Percentiles rank a stretch among this genome's conserved stretches.
phyloP scores from a whole-genome alignment of 1,284 basidiomycete genomes.

The Naganishia cerealis region DNA sequence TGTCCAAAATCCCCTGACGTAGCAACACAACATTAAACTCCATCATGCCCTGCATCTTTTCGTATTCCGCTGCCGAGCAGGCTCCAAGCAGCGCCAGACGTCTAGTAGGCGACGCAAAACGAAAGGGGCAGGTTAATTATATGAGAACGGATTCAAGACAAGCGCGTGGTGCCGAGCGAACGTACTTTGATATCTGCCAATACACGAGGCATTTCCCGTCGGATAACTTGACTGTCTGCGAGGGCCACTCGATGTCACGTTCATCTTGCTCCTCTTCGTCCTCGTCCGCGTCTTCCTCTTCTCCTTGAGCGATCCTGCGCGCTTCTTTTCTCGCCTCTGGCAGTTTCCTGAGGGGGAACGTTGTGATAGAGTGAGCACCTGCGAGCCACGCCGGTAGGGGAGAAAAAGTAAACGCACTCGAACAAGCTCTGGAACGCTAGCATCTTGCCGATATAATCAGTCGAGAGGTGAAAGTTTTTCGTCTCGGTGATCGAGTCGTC shows the following conservation, averaged over 20 bases:
- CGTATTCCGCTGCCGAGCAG: conserved; percentile 76
- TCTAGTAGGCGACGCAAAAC: conserved; percentile 40
- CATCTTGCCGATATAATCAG: conserved; percentile 85
- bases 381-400: neutral
- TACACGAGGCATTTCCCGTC: conserved; percentile 75
- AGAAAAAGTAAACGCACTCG: conserved; percentile 58
- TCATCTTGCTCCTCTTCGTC: conserved; percentile 40
- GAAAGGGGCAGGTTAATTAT: neutral
- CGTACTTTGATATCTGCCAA: conserved; percentile 75
- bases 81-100: conserved; percentile 71
- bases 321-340: conserved; percentile 30
- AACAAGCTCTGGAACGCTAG: conserved; percentile 82
- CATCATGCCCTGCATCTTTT: conserved; percentile 70
- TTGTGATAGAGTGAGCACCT: neutral
- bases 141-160: neutral
- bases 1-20: conserved; percentile 56
- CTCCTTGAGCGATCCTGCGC: conserved; percentile 23
- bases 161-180: conserved; percentile 8
- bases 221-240: conserved; percentile 26
- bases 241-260: conserved; percentile 50
- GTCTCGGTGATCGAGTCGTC: conserved; percentile 90
- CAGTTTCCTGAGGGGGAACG: conserved; percentile 3
- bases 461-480: conserved; percentile 81
- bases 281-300: conserved; percentile 33
- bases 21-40: conserved; percentile 93